Base-by-base conservation (phyloP, 139 green algal genomes). In the Asterochloris erici region DNA sequence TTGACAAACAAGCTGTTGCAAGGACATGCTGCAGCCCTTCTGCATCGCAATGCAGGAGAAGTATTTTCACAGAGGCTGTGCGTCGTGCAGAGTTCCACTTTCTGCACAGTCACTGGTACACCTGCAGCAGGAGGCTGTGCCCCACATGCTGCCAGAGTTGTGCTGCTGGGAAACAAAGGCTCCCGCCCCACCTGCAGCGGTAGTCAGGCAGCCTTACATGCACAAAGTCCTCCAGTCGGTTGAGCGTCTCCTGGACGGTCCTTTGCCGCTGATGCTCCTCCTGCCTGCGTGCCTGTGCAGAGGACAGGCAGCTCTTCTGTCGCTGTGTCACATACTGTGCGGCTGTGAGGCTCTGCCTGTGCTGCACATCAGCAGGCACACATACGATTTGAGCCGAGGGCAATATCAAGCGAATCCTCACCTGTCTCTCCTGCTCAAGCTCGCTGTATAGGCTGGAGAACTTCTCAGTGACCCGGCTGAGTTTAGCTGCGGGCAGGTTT, bases 391-490 rank as follows among this genome's bases (percentile, higher is more conserved):
- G 74, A 10, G 27, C 19, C 13, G 12, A 27, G 27, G 14, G 15
- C 19, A 17, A 21, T 1, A 14, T 21, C 17, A 13, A 66, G 28
- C 38, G 11, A 79, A 13, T 13, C 11, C 21, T 64, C 29, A 63
- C 76, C 61, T 80, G 76, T 16, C 76, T 61, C 76, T 80, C 76
- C 14, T 80, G 60, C 61, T 80, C 76, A 26, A 80, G 68, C 24
- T 80, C 76, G 38, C 76, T 80, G 60, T 80, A 80, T 24, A 80
- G 68, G 15, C 60, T 80, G 23, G 76, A 80, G 60, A 80, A 80
- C 76, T 80, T 80, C n/a, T 80, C 76, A 38, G 76, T 62, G 24
- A 80, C 76, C 24, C 68, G 76, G 26, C 76, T 80, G n/a, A 80
- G 76, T 29, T 82, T 82, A 26, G 63, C 63, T 47, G 63, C 78